These are phyloP conservation scores for Tilletia caries DNA, from an alignment of 1,284 basidiomycete species.

Conservation along the genomic window DNA sequence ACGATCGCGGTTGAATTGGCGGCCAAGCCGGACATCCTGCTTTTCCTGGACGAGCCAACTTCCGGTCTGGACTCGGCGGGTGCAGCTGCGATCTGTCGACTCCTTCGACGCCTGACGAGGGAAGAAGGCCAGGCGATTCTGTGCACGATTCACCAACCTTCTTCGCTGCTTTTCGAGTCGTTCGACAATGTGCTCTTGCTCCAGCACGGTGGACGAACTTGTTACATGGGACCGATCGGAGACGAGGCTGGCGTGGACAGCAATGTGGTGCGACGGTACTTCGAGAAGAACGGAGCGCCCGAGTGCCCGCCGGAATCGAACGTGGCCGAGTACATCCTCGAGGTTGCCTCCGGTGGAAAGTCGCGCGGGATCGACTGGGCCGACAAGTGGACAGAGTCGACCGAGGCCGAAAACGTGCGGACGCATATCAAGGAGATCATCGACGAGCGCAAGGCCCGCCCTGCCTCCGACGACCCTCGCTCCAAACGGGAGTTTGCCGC, in stretches of 20 bases:
- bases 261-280: slow-evolving; percentile 34
- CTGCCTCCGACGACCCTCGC: slow-evolving; percentile 27
- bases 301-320: slow-evolving; percentile 35
- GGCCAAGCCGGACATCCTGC: slow-evolving; percentile 41
- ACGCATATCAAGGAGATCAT: slow-evolving; percentile 57
- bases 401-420: slow-evolving; percentile 56
- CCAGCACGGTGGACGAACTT: slow-evolving; percentile 34
- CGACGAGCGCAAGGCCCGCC: slow-evolving; percentile 36
- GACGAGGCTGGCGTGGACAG: slow-evolving; percentile 24
- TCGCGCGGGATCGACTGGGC: slow-evolving; percentile 26
- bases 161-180: slow-evolving; percentile 34
- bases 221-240: slow-evolving; percentile 39
- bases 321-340: slow-evolving; percentile 52
- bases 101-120: slow-evolving; percentile 35
- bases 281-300: slow-evolving; percentile 37
- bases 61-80: slow-evolving; percentile 39
- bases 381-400: slow-evolving; percentile 46
- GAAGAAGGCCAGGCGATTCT: slow-evolving; percentile 40
- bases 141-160: slow-evolving; percentile 47
- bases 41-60: slow-evolving; percentile 50
- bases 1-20: slow-evolving; percentile 47
- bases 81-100: slow-evolving; percentile 36
- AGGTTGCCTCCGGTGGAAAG: slow-evolving; percentile 43
- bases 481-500: slow-evolving; percentile 60
- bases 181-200: slow-evolving; percentile 44